A percentile compares a stretch with the other conserved stretches of the same genome.
Conservation (phyloP, 2,329 filamentous ascomycete genomes). For the Anthostomella pinea region DNA sequence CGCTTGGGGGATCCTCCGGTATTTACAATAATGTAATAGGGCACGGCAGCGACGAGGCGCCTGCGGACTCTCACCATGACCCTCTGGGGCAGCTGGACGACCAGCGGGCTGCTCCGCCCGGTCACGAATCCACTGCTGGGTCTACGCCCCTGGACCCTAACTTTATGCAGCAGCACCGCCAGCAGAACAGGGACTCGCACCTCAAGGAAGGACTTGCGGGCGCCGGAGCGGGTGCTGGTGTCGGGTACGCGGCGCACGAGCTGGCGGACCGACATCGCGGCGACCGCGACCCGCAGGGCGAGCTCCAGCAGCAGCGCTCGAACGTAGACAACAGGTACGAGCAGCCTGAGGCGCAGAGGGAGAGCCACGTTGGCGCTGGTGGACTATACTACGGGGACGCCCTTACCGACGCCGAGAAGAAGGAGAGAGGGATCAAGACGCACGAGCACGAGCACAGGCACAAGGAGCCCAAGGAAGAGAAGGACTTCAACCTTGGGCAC, state of each 20-base stretch:
- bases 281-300: neutral
- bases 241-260: constrained; percentile 4
- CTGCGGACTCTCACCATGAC: constrained; percentile 5
- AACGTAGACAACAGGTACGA: no score
- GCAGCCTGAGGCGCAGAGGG: no score
- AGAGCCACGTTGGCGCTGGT: no score
- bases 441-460: constrained; percentile 2
- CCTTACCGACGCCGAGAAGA: no score
- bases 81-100: constrained; percentile 3
- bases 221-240: constrained; percentile 6
- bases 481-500: constrained; percentile 1
- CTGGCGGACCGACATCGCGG: neutral
- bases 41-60: constrained; percentile 21
- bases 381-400: no score
- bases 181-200: constrained; percentile 8
- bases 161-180: no score
- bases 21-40: constrained; percentile 22
- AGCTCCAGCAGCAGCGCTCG: no score
- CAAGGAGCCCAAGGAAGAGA: constrained; percentile 3
- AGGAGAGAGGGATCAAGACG: neutral
- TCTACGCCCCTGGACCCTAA: no score
- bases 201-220: constrained; percentile 17
- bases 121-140: no score
- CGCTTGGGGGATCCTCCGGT: no score
- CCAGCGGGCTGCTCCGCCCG: constrained; percentile 19